Base-by-base conservation (phyloP, 2,329 filamentous ascomycete species). In the Tolypocladium tundrense region DNA sequence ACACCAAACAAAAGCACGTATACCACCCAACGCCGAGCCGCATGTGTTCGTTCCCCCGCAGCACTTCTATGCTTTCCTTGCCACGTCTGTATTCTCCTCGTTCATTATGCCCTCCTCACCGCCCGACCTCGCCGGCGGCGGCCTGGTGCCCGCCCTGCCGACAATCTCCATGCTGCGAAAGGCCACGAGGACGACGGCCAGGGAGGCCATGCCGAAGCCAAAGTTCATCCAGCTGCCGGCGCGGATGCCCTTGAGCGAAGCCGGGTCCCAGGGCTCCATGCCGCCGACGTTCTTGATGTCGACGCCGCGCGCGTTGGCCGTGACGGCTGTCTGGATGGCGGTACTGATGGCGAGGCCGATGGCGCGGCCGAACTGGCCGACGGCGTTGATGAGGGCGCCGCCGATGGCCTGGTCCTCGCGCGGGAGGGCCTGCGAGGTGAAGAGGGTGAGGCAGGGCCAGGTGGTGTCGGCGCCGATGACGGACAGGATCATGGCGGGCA, bases 391-490 rank as follows among this genome's bases (percentile, higher is more conserved):
- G 10, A 88, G 77, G 0, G 85, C 87, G 1, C 86, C 87, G 0
- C 86, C 86, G 0, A 89, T 69, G 1, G 85, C 84, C 65, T 89
- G 86, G 60, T 90, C 85, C 54, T 83, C 80, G 0, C 75, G 73
- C 0, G 85, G 82, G 0, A 90, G 74, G 0, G 80, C 76, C 60
- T 83, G 82, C 0, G 85, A 86, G 0, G 82, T 86, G 66, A 87
- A 88, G 0, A 90, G 76, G 0, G 83, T 85, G 21, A 89, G 72
- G 5, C 81, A 81, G 0, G 86, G 86, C 76, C 83, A 88, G 0
- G 85, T 76, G 0, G 83, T 86, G 65, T 90, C 86, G 3, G 85
- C 83, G 39, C 87, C 86, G 41, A 87, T 74, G 10, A 88, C 85
- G 8, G 79, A 78, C 4, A 90, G 72, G 0, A 85, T 69, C 82